A percentile compares a stretch with the other conserved stretches of the same genome.
phyloP scores from a whole-genome alignment of 2,329 filamentous ascomycete species.

The Arthrinium puccinioides region DNA sequence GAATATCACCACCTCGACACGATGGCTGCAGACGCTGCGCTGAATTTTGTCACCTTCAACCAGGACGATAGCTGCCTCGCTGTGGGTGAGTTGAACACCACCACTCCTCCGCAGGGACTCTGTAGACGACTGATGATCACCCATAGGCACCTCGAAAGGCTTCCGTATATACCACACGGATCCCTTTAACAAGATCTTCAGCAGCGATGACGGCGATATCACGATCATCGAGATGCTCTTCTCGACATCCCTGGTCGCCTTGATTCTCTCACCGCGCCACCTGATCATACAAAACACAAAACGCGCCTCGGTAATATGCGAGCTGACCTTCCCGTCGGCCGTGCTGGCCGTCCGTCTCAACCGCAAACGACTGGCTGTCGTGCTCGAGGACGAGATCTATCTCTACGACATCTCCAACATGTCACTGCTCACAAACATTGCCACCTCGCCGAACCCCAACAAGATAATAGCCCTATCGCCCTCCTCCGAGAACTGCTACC shows the following conservation, averaged over 20 bases:
- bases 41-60: conserved; percentile 99
- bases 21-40: conserved; percentile 38
- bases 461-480: conserved; percentile 90
- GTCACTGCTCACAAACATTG: conserved; percentile 86
- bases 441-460: conserved; percentile 86
- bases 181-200: conserved; percentile 90
- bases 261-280: conserved; percentile 85
- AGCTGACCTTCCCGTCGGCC: conserved; percentile 95
- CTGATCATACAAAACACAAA: conserved; percentile 96
- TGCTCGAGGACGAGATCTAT: conserved; percentile 94
- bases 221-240: conserved; percentile 98
- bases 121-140: too few relatives aligned
- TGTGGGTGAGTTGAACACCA: conserved; percentile 77
- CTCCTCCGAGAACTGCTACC: conserved; percentile 91
- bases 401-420: conserved; percentile 99
- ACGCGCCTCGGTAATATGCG: conserved; percentile 82
- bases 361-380: conserved; percentile 84
- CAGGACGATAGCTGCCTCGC: conserved; percentile 97
- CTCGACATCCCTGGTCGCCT: conserved; percentile 89
- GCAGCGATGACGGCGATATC: conserved; percentile 90
- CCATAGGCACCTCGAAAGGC: conserved; percentile 76
- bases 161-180: conserved; percentile 97
- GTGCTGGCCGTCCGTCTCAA: conserved; percentile 92
- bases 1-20: too few relatives aligned
- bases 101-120: too few relatives aligned